A percentile compares a stretch with the other conserved stretches of the same genome.
Conservation (phyloP, 257 asterid genomes). For the Solanum clarkiae region DNA sequence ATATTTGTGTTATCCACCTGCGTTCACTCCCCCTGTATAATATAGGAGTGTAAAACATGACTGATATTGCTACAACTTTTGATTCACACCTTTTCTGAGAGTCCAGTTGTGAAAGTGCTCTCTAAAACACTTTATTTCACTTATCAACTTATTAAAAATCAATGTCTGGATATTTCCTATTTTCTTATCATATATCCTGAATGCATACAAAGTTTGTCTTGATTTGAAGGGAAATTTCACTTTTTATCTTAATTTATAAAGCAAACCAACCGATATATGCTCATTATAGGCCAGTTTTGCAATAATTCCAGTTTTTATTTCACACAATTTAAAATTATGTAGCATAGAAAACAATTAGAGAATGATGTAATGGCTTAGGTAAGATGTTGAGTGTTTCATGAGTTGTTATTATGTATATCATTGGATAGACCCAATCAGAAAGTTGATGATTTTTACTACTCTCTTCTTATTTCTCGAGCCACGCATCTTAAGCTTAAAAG, state of each 20-base stretch:
- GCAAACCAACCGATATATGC: not conserved
- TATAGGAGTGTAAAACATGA: not conserved
- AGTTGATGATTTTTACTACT: not conserved
- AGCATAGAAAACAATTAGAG: no score
- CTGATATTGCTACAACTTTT: not conserved
- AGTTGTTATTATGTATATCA: not conserved
- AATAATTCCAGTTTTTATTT: not conserved
- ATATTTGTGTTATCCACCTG: not conserved
- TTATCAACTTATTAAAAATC: not conserved
- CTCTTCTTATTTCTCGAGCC: not conserved
- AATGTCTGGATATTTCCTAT: not conserved
- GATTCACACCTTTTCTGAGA: not conserved
- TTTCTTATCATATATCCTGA: not conserved
- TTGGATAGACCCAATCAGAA: not conserved
- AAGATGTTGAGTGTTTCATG: not conserved
- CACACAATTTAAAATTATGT: not conserved
- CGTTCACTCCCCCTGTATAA: not conserved
- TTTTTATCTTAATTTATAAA: not conserved
- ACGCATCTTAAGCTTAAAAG: not conserved
- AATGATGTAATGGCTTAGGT: not conserved
- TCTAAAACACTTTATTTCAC: not conserved
- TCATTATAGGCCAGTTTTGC: not conserved
- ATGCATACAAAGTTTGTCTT: not conserved
- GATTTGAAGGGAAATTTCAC: not conserved
- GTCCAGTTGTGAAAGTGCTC: not conserved